A percentile compares a stretch with the other conserved stretches of the same genome.
These are phyloP conservation scores for Blastomyces gilchristii DNA, from an alignment of 2,329 filamentous ascomycete genomes.

Conservation along the genomic window DNA sequence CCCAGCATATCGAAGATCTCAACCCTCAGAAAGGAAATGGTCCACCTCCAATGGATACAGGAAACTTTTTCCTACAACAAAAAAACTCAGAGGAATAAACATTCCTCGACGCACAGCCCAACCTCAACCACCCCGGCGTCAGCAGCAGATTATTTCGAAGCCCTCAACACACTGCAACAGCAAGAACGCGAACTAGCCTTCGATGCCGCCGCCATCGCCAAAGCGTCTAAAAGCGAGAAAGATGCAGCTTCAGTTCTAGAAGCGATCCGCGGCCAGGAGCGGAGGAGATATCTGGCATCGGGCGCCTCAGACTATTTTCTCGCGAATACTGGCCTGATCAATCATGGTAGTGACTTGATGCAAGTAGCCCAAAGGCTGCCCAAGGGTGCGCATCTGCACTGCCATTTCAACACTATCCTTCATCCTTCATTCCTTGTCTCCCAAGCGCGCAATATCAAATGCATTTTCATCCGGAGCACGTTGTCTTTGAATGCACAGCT, in stretches of 20 bases:
- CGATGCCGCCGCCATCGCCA: slow-evolving; percentile 2
- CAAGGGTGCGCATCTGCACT: slow-evolving; percentile 8
- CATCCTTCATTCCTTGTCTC: slow-evolving; percentile 7
- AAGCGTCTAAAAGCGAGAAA: background rate
- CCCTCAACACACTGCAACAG: background rate
- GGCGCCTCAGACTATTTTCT: slow-evolving; percentile 3
- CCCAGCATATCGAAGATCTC: background rate
- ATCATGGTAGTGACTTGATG: slow-evolving; percentile 5
- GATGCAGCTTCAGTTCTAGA: slow-evolving; percentile 1
- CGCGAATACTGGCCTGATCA: slow-evolving; percentile 6
- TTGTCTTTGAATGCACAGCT: background rate
- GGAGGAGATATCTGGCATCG: background rate
- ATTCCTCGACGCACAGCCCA: background rate
- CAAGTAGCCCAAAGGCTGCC: background rate
- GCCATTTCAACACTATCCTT: slow-evolving; percentile 8
- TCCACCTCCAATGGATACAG: slow-evolving; percentile 1
- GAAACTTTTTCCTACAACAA: background rate
- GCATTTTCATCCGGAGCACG: slow-evolving; percentile 5
- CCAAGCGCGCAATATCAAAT: slow-evolving; percentile 4
- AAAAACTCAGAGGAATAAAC: background rate
- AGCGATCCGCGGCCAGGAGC: slow-evolving; percentile 3
- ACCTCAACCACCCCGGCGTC: background rate
- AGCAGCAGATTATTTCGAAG: background rate
- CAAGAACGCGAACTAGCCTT: slow-evolving; percentile 6
- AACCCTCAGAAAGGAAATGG: background rate